A percentile compares a stretch with the other conserved stretches of the same genome.
These are phyloP conservation scores for Aspergillus pseudoglaucus DNA, from an alignment of 2,329 filamentous ascomycete genomes.

Conservation along the genomic window DNA sequence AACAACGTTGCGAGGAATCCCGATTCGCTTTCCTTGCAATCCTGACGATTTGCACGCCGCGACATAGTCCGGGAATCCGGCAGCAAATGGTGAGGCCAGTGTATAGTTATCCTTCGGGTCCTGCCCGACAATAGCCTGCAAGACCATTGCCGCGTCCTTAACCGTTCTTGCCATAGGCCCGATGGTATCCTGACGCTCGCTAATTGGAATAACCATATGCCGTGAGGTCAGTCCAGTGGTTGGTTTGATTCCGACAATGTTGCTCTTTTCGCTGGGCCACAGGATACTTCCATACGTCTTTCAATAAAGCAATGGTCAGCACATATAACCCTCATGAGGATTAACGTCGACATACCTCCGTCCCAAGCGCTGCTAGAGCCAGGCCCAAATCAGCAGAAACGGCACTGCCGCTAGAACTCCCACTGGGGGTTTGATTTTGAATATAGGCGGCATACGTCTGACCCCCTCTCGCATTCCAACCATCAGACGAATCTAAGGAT, in stretches of 20 bases:
- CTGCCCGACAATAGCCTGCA: conserved; percentile 53
- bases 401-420: conserved; percentile 57
- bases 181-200: conserved; percentile 50
- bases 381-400: conserved; percentile 56
- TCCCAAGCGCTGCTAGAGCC: conserved; percentile 53
- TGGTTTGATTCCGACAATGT: conserved; percentile 62
- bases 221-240: conserved; percentile 58
- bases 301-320: conserved; percentile 9
- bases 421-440: conserved; percentile 55
- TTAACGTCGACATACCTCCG: conserved; percentile 39
- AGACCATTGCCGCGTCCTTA: conserved; percentile 51
- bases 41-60: conserved; percentile 49
- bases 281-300: conserved; percentile 58
- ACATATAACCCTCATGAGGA: neutral
- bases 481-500: conserved; percentile 49
- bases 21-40: conserved; percentile 55
- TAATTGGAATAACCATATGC: conserved; percentile 58
- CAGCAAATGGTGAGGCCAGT: conserved; percentile 49
- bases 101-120: conserved; percentile 54
- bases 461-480: conserved; percentile 60
- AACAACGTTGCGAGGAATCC: conserved; percentile 57
- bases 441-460: conserved; percentile 58
- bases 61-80: conserved; percentile 53
- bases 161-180: conserved; percentile 55
- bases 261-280: conserved; percentile 49